Evolutionary conservation across 2,329 filamentous ascomycete genomes (phyloP), one percentile per base, ranked within the genome.

Genomic region (Cladophialophora yegresii): DNA sequence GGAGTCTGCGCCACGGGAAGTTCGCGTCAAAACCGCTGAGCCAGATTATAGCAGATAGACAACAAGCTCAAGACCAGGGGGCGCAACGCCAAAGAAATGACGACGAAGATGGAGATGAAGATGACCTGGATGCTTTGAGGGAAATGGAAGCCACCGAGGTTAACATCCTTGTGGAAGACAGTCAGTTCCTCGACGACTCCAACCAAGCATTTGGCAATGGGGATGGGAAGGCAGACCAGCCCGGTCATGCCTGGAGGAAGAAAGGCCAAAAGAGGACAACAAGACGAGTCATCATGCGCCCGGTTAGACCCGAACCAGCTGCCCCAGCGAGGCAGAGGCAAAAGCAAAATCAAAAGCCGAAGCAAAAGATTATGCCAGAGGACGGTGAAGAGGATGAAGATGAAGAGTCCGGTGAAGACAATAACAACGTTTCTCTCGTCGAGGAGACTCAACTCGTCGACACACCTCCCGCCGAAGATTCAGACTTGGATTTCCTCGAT

Each of bases 231-330:
- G 33, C 28, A n/a, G 30, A 33, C 45, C 16, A 59, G 8, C 28
- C 23, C 6, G 30, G 50, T 43, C 70, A 55, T 54, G 51, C 61
- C 13, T 80, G 75, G 71, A 81, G 80, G 71, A 82, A 82, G 72
- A 81, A 78, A 68, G 80, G 79, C 1, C 80, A 81, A 66, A 82
- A 82, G 67, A 74, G 80, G 54, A 81, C 79, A 5, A 82, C 80
- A 1, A 75, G 77, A 58, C 71, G 76, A 54, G 77, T 79, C 12
- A 74, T 71, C 43, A 80, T 82, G 74, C 77, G 75, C 54, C 80
- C 80, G 1, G 74, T 76, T 2, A 66, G 55, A 20, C 59, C 57
- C 51, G 67, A 68, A 26, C 65, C 65, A n/a, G 69, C 74, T 8
- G 63, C 70, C 23, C 16, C 45, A 30, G 26, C n/a, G 10, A 33